Evolutionary conservation across 2,329 filamentous ascomycete genomes (phyloP).

Genomic region (Cordyceps farinosa): DNA sequence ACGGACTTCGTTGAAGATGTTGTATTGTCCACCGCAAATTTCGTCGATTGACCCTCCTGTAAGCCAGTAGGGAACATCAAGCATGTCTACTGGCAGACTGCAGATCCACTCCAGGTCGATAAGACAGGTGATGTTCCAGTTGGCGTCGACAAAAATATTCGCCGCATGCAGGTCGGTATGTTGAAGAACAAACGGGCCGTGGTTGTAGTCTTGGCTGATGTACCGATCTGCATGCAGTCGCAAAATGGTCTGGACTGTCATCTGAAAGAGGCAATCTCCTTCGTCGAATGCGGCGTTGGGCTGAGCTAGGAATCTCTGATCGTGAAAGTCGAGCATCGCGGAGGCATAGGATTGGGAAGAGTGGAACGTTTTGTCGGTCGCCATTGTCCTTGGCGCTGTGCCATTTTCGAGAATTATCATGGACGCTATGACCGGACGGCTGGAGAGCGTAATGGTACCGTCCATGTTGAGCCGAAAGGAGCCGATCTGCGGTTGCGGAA

Average conservation of each 20-base stretch:
- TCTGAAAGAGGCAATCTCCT: slow-evolving; percentile 24
- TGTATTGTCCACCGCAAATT: neutral
- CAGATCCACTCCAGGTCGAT: slow-evolving; percentile 33
- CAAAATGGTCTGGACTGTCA: neutral
- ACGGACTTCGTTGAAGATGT: neutral
- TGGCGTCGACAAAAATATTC: slow-evolving; percentile 32
- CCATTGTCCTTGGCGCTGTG: slow-evolving; percentile 29
- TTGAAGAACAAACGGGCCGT: slow-evolving; percentile 28
- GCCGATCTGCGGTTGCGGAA: slow-evolving; percentile 26
- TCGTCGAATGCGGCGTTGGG: slow-evolving; percentile 23
- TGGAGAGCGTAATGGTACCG: slow-evolving; percentile 25
- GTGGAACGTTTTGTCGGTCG: slow-evolving; percentile 28
- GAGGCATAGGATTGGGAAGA: slow-evolving; percentile 7
- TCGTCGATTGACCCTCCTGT: neutral
- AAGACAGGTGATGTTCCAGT: slow-evolving; percentile 32
- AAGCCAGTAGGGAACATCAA: slow-evolving; percentile 30
- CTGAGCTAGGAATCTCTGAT: slow-evolving; percentile 24
- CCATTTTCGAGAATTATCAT: slow-evolving; percentile 24
- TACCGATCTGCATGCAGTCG: neutral
- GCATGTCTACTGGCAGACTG: slow-evolving; percentile 26
- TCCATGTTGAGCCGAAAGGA: slow-evolving; percentile 25
- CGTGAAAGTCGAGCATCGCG: slow-evolving; percentile 17
- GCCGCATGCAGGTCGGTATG: slow-evolving; percentile 21
- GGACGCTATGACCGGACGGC: slow-evolving; percentile 28
- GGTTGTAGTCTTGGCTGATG: slow-evolving; percentile 2